Base-by-base conservation (phyloP, 208 protist genomes). In the Wallacemonas sp. region DNA sequence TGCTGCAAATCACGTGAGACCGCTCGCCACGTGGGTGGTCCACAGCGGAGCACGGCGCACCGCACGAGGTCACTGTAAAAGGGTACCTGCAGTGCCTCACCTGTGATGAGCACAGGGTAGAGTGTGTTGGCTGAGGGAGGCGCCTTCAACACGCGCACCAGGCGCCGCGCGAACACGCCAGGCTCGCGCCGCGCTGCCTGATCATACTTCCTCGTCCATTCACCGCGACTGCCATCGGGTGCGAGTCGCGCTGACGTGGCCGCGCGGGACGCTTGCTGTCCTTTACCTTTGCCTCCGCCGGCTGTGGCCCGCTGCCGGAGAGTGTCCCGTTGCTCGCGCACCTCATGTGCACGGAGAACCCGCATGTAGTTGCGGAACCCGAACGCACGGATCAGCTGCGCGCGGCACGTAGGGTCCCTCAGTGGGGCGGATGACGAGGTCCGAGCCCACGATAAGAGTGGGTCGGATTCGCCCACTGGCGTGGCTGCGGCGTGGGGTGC, bases 41-140 rank as follows among this genome's bases (percentile, higher is more conserved):
- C 68, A 30, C 71, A 74, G 30, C 33, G 65, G 19, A 27, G 62
- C 13, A 86, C 50, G 5, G 76, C 44, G 15, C 68, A 58, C 8
- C 65, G 50, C 34, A 83, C 52, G 22, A 91, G 74, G 1, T 71
- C 59, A 12, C 3, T 15, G 19, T 87, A 39, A 46, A 79, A 59
- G 8, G 85, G 85, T n/a, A 83, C 59, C 62, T 68, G 76, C 29
- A 91, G 61, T 12, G 79, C 79, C 55, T 91, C 85, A 0, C 85
- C 85, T 3, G 69, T 60, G 2, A 91, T 36, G 36, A 91, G 68
- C 46, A 73, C 76, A 17, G 71, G 71, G 13, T 74, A 46, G 5
- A 27, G 32, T 26, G 38, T 48, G 58, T 71, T 27, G 48, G 70
- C 70, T 32, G 44, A 0, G 46, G 54, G 38, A 8, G 68, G n/a